Evolutionary conservation across 768 basidiomycete genomes (phyloP), one percentile per base, ranked within the genome.

Genomic region (Mrakia gelida): DNA sequence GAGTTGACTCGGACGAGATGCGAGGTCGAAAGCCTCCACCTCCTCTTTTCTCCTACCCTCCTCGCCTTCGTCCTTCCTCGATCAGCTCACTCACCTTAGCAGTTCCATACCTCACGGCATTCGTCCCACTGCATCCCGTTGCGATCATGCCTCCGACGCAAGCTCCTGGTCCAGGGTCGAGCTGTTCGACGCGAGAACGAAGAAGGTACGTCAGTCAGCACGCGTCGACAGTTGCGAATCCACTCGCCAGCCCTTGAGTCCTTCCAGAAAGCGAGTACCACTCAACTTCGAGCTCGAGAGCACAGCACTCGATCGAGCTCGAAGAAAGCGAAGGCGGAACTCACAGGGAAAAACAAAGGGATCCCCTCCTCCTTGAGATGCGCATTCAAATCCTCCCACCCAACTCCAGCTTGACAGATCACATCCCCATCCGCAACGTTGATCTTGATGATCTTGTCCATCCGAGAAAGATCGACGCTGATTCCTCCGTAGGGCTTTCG

Each of bases 51-150:
- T n/a, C n/a, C n/a, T n/a, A n/a, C n/a, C n/a, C 18, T 23, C 59
- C 18, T 26, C 10, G 7, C 26, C 59, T 59, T 5, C 11, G n/a
- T 7, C 4, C 54, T 9, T 26, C 26, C n/a, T 28, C 7, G 4
- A 59, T 1, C 11, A 52, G 18, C 13, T 52, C 59, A 59, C 59
- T 59, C 59, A 59, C 59, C 59, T 90, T 91, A 8, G 93, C 93
- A 21, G 93, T 94, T 72, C 92, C 94, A 83, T 94, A 95, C 79
- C 92, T 86, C 11, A 92, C 74, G 54, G 81, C 87, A 88, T 87
- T 85, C 88, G 93, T 94, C 72, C 92, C 93, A 71, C 89, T 91
- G 81, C 92, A 94, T 13, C 92, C 92, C 1, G 93, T 95, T 11
- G 90, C 90, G 16, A 70, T 70, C 81, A 21, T 75, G 5, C 77